A percentile compares a stretch with the other conserved stretches of the same genome.
Evolutionary conservation across 345 rosid species (phyloP).

Genomic region (Luvunga scandens): DNA sequence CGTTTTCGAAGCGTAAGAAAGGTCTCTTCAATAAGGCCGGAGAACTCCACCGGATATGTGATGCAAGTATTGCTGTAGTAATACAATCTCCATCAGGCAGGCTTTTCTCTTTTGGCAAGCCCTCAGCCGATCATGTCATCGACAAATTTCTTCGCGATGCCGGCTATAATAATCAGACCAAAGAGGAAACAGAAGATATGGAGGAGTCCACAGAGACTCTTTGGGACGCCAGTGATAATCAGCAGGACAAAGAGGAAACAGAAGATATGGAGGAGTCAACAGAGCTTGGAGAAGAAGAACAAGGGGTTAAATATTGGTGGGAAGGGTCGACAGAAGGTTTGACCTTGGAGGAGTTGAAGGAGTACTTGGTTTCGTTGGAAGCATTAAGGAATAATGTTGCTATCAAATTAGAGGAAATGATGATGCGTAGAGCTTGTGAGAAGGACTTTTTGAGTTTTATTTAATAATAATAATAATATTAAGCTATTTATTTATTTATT

Average conservation of each 20-base stretch:
- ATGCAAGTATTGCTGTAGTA: conserved; percentile 22
- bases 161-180: background rate
- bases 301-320: conserved; percentile 2
- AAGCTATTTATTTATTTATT: too few relatives aligned
- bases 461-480: background rate
- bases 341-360: background rate
- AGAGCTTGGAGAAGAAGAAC: background rate
- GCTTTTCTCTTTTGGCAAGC: conserved; percentile 9
- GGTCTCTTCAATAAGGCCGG: conserved; percentile 29
- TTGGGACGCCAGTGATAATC: background rate
- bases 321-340: conserved; percentile 4
- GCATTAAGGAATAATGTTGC: background rate
- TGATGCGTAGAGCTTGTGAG: background rate
- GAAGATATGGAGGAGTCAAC: background rate
- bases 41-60: conserved; percentile 17
- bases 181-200: background rate
- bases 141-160: background rate
- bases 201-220: background rate
- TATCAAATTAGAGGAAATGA: background rate
- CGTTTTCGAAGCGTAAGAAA: conserved; percentile 27
- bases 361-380: background rate
- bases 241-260: background rate
- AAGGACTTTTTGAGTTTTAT: background rate
- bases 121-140: background rate
- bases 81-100: conserved; percentile 16